phyloP scores from a whole-genome alignment of 2,329 filamentous ascomycete genomes.

The Ophiostoma himal-ulmi region DNA sequence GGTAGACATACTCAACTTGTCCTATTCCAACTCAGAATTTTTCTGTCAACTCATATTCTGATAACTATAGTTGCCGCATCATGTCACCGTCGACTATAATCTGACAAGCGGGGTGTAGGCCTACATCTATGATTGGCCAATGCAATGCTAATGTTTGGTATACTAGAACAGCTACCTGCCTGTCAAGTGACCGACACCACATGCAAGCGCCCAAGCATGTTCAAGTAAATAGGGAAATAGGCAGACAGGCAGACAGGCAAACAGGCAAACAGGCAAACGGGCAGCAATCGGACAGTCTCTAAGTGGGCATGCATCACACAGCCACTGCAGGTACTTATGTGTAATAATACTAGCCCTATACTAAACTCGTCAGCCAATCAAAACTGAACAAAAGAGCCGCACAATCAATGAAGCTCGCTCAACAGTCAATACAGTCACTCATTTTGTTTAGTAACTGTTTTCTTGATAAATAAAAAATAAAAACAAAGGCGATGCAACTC shows the following conservation, averaged over 20 bases:
- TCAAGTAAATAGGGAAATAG: background rate
- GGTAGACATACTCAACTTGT: background rate
- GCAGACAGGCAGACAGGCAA: background rate
- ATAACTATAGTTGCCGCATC: background rate
- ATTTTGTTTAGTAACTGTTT: too few relatives aligned
- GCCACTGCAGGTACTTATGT: background rate
- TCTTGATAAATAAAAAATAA: too few relatives aligned
- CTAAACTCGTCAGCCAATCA: background rate
- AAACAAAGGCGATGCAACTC: too few relatives aligned
- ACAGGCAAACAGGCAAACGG: too few relatives aligned
- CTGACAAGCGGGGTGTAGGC: background rate
- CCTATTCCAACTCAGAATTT: background rate
- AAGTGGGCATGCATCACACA: background rate
- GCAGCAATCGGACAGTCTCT: background rate
- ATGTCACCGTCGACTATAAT: background rate
- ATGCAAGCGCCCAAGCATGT: background rate
- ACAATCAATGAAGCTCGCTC: too few relatives aligned
- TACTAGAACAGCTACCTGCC: too few relatives aligned
- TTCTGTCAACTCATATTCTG: background rate
- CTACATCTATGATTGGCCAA: background rate
- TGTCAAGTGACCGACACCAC: background rate
- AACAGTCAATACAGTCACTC: too few relatives aligned
- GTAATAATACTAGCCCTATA: background rate
- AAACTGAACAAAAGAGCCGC: background rate
- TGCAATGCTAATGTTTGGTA: background rate